These are phyloP conservation scores for Aspergillus affinis DNA, from an alignment of 495 filamentous ascomycete species.

Conservation along the genomic window DNA sequence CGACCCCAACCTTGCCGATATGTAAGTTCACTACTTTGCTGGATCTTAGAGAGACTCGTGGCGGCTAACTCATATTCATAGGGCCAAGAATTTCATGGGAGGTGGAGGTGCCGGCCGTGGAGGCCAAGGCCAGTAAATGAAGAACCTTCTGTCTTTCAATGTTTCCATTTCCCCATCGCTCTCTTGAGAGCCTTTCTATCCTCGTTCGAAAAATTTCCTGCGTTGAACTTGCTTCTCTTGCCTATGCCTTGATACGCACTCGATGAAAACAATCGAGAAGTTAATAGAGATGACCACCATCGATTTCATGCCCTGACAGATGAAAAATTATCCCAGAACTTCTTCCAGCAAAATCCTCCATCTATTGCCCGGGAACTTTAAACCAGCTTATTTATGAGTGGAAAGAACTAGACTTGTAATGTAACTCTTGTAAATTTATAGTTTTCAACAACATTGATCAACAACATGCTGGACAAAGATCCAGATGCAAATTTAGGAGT, in stretches of 20 bases:
- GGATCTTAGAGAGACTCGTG: neutral
- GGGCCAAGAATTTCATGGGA: conserved; percentile 77
- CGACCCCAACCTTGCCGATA: conserved; percentile 86
- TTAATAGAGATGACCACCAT: conserved; percentile 13
- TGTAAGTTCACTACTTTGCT: conserved; percentile 59
- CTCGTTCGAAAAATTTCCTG: neutral
- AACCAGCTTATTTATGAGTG: neutral
- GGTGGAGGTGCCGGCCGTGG: conserved; percentile 46
- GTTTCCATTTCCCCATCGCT: neutral
- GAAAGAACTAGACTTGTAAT: neutral
- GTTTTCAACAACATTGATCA: conserved; percentile 1
- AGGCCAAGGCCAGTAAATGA: conserved; percentile 12
- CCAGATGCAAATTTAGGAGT: conserved; percentile 38
- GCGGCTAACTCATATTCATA: conserved; percentile 27
- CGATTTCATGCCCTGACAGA: conserved; percentile 1
- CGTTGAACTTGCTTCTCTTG: neutral
- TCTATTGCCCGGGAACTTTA: neutral
- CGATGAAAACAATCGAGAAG: conserved; percentile 5
- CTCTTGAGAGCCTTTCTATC: neutral
- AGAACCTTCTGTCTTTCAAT: neutral
- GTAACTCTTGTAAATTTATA: conserved; percentile 5
- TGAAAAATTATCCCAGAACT: neutral
- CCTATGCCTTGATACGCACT: neutral
- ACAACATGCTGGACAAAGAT: conserved; percentile 21
- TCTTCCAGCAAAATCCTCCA: neutral